Percentiles rank a stretch among this genome's conserved stretches.
phyloP scores from a whole-genome alignment of 73 alveolate genomes.

The Paramecium bursaria region DNA sequence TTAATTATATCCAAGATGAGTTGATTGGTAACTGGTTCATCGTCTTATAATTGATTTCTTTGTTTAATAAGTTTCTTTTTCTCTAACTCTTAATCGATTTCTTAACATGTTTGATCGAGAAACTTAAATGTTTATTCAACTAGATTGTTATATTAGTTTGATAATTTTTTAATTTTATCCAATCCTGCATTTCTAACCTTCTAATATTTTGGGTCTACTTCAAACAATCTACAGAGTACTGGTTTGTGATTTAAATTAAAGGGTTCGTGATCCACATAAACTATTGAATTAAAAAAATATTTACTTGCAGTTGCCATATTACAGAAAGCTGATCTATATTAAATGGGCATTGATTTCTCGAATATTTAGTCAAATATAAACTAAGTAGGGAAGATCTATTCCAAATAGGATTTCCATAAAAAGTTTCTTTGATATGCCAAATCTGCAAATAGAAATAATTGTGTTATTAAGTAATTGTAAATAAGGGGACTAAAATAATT shows the following conservation, averaged over 20 bases:
- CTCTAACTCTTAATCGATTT: conserved; percentile 7
- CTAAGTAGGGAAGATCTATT: conserved; percentile 41
- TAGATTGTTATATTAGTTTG: background rate
- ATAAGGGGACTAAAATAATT: conserved; percentile 28
- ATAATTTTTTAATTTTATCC: background rate
- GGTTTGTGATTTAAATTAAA: conserved; percentile 12
- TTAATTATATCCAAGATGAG: conserved; percentile 30
- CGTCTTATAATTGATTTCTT: background rate
- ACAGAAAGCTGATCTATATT: conserved; percentile 53
- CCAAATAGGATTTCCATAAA: conserved; percentile 57
- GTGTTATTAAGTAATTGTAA: conserved; percentile 25
- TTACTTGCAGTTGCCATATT: conserved; percentile 51
- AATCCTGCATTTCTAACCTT: too few relatives aligned
- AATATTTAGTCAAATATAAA: conserved; percentile 53
- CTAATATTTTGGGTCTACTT: conserved; percentile 23
- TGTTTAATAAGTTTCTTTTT: background rate
- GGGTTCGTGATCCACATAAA: conserved; percentile 53
- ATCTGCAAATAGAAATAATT: conserved; percentile 59
- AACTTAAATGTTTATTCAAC: conserved; percentile 23
- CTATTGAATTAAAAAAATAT: background rate
- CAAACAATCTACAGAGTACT: conserved; percentile 21
- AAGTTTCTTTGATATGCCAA: conserved; percentile 47
- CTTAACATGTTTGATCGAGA: background rate
- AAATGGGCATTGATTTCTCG: conserved; percentile 16
- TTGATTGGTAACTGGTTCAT: conserved; percentile 1